Percentiles rank a stretch among this genome's conserved stretches.
Conservation (phyloP, 352 stramenopile genomes). For the Elongisporangium prolatum region DNA sequence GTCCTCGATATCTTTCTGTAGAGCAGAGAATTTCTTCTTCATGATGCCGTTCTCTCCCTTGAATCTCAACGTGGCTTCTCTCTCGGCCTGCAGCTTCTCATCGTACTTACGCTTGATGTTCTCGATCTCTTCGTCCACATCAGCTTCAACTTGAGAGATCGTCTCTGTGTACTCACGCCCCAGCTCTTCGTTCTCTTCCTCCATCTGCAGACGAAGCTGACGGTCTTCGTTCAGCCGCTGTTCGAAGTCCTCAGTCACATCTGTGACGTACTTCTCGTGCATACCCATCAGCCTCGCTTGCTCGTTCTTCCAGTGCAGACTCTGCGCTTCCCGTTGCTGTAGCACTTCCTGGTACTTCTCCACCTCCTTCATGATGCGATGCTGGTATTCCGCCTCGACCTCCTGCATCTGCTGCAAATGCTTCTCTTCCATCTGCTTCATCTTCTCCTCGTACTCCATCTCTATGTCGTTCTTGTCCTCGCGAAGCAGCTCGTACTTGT, state of each 20-base stretch:
- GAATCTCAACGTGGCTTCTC: slow-evolving; percentile 85
- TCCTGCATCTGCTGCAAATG: slow-evolving; percentile 91
- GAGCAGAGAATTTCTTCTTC: slow-evolving; percentile 90
- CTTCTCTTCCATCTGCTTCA: slow-evolving; percentile 89
- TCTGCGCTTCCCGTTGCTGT: slow-evolving; percentile 82
- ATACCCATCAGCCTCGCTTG: slow-evolving; percentile 53
- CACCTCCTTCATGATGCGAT: slow-evolving; percentile 92
- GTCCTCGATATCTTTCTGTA: slow-evolving; percentile 91
- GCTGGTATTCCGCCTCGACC: slow-evolving; percentile 86
- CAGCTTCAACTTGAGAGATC: slow-evolving; percentile 72
- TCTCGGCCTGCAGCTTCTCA: slow-evolving; percentile 79
- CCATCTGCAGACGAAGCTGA: slow-evolving; percentile 72
- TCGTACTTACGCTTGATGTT: slow-evolving; percentile 86
- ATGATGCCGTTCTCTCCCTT: slow-evolving; percentile 93
- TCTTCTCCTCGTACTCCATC: slow-evolving; percentile 90
- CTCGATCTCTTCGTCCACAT: slow-evolving; percentile 87
- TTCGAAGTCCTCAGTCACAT: slow-evolving; percentile 91
- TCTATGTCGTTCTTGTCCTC: slow-evolving; percentile 92
- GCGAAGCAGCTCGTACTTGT: slow-evolving; percentile 86
- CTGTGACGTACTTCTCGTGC: slow-evolving; percentile 79
- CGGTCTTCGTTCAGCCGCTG: slow-evolving; percentile 86
- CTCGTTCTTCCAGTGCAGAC: slow-evolving; percentile 63
- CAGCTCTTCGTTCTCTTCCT: slow-evolving; percentile 84
- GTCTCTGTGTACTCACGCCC: slow-evolving; percentile 73
- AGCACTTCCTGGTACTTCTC: slow-evolving; percentile 88